These are phyloP conservation scores for Hemisphaericaspora xylanilytica DNA, from an alignment of 1,139 yeast genomes.

Conservation along the genomic window DNA sequence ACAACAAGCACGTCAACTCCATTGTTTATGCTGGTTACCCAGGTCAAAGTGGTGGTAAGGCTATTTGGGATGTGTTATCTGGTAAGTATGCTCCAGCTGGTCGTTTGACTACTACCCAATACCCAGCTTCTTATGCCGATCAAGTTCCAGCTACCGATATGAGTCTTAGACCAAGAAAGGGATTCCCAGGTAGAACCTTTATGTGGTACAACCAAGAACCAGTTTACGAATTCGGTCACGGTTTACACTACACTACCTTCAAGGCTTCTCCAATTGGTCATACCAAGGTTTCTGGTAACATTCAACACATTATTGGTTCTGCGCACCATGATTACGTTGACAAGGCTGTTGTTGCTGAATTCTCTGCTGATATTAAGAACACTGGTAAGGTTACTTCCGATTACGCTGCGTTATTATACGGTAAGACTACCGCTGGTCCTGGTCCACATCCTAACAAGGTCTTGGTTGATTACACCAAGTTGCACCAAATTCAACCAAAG, in stretches of 20 bases:
- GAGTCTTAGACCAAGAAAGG: constrained; percentile 9
- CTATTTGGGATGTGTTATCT: constrained; percentile 7
- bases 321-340: constrained; percentile 4
- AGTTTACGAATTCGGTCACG: constrained; percentile 8
- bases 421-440: constrained; percentile 6
- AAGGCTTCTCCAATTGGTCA: constrained; percentile 4
- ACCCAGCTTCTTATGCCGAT: constrained; percentile 9
- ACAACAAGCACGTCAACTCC: constrained; percentile 8
- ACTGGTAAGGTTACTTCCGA: constrained; percentile 9
- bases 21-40: constrained; percentile 10
- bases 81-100: constrained; percentile 10
- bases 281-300: constrained; percentile 3
- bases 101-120: constrained; percentile 9
- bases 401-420: constrained; percentile 7
- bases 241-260: constrained; percentile 10
- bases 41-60: constrained; percentile 11
- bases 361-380: constrained; percentile 5
- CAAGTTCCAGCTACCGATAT: constrained; percentile 10
- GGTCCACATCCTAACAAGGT: constrained; percentile 8
- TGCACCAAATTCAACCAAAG: constrained; percentile 6
- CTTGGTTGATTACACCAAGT: constrained; percentile 7
- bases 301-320: constrained; percentile 5
- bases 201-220: constrained; percentile 9
- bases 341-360: constrained; percentile 3
- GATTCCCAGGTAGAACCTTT: constrained; percentile 10